These are phyloP conservation scores for Trichophyton rubrum DNA, from an alignment of 2,329 filamentous ascomycete species.

Conservation along the genomic window DNA sequence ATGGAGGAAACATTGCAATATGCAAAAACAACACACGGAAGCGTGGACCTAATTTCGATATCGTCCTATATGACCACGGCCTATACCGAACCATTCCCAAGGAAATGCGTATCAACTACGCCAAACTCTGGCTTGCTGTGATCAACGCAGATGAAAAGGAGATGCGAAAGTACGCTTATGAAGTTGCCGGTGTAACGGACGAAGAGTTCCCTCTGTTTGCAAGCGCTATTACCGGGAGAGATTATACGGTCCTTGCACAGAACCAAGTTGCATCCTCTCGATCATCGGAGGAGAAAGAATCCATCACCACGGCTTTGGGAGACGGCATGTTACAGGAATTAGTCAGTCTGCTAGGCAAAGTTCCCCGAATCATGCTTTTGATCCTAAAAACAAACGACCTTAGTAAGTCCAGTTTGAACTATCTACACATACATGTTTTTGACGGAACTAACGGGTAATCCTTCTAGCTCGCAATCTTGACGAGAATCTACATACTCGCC, in stretches of 20 bases:
- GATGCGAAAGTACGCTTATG: conserved; percentile 80
- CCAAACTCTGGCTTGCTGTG: conserved; percentile 94
- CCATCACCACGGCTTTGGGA: conserved; percentile 70
- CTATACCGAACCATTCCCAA: conserved; percentile 86
- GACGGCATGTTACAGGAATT: conserved; percentile 82
- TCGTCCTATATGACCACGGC: conserved; percentile 93
- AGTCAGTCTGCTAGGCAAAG: conserved; percentile 73
- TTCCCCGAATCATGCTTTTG: conserved; percentile 81
- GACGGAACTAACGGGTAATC: conserved; percentile 1
- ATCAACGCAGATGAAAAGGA: conserved; percentile 72
- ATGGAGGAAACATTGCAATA: conserved; percentile 91
- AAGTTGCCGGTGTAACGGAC: conserved; percentile 79
- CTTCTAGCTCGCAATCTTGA: conserved; percentile 64
- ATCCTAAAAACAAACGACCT: conserved; percentile 98
- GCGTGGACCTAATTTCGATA: conserved; percentile 68
- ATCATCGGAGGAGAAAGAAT: conserved; percentile 65
- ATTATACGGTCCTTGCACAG: conserved; percentile 62
- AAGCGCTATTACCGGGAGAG: conserved; percentile 86
- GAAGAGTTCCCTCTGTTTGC: conserved; percentile 91
- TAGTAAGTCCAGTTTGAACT: conserved; percentile 37
- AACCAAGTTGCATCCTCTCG: conserved; percentile 47
- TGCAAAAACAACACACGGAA: conserved; percentile 53
- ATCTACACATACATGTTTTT: neutral
- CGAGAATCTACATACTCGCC: conserved; percentile 53
- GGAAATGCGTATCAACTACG: conserved; percentile 68